Conservation (phyloP, 78 protist genomes). For the Pelomyxa schiedti region DNA sequence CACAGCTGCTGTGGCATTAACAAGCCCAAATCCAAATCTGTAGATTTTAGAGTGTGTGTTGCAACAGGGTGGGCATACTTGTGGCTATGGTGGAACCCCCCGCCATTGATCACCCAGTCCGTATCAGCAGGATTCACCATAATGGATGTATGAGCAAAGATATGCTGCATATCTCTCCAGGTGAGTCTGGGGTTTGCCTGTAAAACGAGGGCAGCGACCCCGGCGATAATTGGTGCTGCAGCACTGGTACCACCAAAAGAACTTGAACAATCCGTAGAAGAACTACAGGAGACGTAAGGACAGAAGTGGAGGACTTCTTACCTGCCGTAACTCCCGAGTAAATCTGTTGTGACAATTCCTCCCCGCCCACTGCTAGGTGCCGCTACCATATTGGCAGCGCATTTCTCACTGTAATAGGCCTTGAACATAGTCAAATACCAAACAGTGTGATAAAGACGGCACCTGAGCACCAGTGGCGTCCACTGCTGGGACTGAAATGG, state of each 20-base stretch:
- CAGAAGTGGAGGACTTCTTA: not conserved
- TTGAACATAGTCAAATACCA: not conserved
- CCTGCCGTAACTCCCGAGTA: not conserved
- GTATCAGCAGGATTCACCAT: not conserved
- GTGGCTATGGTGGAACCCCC: not conserved
- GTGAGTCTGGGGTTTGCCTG: constrained; percentile 7
- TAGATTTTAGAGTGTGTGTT: too few relatives aligned
- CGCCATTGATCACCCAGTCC: constrained; percentile 19
- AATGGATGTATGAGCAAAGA: not conserved
- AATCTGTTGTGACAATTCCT: constrained; percentile 1
- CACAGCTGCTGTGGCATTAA: not conserved
- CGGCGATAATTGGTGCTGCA: constrained; percentile 30
- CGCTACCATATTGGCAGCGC: constrained; percentile 1
- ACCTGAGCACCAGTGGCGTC: not conserved
- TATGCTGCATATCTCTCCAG: constrained; percentile 15
- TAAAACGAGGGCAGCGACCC: constrained; percentile 6
- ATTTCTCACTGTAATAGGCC: not conserved
- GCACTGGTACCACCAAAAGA: constrained; percentile 16
- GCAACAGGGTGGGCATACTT: too few relatives aligned
- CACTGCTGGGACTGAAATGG: constrained; percentile 7
- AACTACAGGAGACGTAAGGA: not conserved
- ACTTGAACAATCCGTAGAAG: not conserved
- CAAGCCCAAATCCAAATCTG: not conserved
- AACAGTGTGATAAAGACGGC: not conserved
- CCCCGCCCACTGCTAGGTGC: not conserved